Evolutionary conservation across 495 filamentous ascomycete species (phyloP), one percentile per base, ranked within the genome.

Genomic region (Penicillium roqueforti): DNA sequence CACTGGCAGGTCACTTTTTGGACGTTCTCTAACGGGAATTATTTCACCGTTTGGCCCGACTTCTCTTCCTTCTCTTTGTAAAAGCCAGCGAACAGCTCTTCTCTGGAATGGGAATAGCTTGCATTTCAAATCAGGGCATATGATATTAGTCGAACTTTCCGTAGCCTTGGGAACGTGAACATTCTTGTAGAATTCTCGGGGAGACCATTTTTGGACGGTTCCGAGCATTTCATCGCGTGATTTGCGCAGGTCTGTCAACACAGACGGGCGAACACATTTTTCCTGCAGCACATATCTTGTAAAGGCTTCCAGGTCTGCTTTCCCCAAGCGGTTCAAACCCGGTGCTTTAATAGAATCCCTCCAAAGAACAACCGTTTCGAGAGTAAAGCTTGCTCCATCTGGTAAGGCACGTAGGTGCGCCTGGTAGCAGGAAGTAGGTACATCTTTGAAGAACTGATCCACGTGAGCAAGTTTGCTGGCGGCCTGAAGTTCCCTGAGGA

Each of bases 31-130:
- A 1, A 56, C 40, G 6, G 67, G 59, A 11, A 59, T 16, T 2
- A 71, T 44, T 36, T 51, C 60, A n/a, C 70, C 73, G 51, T 72
- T 45, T 7, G 62, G 50, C 20, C 66, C 55, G 14, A 76, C 61
- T 9, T 69, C 59, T 56, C 77, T 65, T 7, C 80, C 76, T 60
- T 91, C 88, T 59, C 81, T 75, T 47, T 63, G 56, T 28, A 91
- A 55, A 55, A 92, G 70, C 87, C 87, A 92, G 40, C 76, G 68
- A 4, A 91, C 77, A n/a, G 87, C 79, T 56, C 87, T 75, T 53
- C 78, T 76, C 61, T 92, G 87, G 57, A 90, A 92, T 0, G 87
- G 84, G 60, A 85, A 87, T 4, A 91, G 71, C 25, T 77, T 61
- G 54, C 75, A 83, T 13, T 74, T 63, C 5, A 82, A 58, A 8